Percentiles rank a stretch among this genome's conserved stretches.
These are phyloP conservation scores for Neurospora intermedia DNA, from an alignment of 495 filamentous ascomycete genomes.

Conservation along the genomic window DNA sequence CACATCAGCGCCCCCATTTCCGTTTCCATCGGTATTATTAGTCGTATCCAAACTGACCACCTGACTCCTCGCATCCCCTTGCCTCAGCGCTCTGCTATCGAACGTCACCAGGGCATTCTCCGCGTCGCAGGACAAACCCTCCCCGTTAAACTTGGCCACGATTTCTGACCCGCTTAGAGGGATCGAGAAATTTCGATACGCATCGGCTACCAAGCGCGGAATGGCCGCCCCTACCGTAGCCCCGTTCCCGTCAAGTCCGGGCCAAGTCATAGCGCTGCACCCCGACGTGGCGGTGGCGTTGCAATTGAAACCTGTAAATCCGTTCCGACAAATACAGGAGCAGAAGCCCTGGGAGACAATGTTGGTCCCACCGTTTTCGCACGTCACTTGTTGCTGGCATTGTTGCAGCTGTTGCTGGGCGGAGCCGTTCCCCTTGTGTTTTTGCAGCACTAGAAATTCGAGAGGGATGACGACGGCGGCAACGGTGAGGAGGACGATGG, in stretches of 20 bases:
- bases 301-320: conserved; percentile 74
- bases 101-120: conserved; percentile 86
- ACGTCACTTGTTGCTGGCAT: conserved; percentile 47
- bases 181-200: conserved; percentile 62
- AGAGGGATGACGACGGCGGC: conserved; percentile 82
- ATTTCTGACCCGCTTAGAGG: conserved; percentile 54
- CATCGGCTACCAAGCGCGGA: conserved; percentile 55
- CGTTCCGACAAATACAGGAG: conserved; percentile 77
- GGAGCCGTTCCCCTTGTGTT: conserved; percentile 28
- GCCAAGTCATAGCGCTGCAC: conserved; percentile 53
- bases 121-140: conserved; percentile 61
- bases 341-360: conserved; percentile 55
- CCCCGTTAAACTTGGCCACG: conserved; percentile 64
- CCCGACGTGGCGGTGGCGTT: conserved; percentile 46
- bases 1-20: conserved; percentile 2
- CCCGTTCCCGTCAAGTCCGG: conserved; percentile 42
- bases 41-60: not conserved
- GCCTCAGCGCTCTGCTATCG: conserved; percentile 38
- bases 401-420: conserved; percentile 25
- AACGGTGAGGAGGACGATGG: conserved; percentile 65
- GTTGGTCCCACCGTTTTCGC: conserved; percentile 72
- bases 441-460: conserved; percentile 58
- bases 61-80: conserved; percentile 7
- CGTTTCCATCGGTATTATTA: not conserved
- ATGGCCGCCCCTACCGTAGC: conserved; percentile 75